Evolutionary conservation across 2,329 filamentous ascomycete genomes (phyloP), one percentile per base, ranked within the genome.

Genomic region (Conoideocrella luteorostrata): DNA sequence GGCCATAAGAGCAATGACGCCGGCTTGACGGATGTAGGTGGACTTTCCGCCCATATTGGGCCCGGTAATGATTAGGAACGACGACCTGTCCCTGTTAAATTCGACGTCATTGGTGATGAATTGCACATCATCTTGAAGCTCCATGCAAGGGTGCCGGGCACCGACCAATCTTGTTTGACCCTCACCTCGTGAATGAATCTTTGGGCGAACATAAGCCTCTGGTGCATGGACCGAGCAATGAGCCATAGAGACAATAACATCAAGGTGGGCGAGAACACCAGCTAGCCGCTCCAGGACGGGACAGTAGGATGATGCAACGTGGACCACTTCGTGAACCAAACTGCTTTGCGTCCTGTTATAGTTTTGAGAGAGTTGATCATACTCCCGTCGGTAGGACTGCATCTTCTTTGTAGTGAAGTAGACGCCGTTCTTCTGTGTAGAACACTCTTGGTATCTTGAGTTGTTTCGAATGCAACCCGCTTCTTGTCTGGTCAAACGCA

Each of bases 1-100:
- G 1, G 93, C 93, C 89, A 98, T 95, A 28, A 98, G 77, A 1
- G 93, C 91, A 47, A 98, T 93, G 42, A 96, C 93, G 24, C 91
- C 93, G 18, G 95, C 94, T 63, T 97, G 93, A 15, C 94, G 86
- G 59, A 98, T 98, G 62, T 96, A 98, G 0, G 91, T 98, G 7
- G 88, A 95, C 69, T 98, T 98, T 55, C 93, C 93, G 54, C 93
- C 94, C 93, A 98, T 98, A 66, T 98, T 98, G 40, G 93, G 93
- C 0, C 93, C 93, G 0, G 91, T 97, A 61, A 97, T 96, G 68
- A 96, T 91, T 30, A 96, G 75, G 66, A 98, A 97, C 3, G 91
- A 89, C 0, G 88, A 95, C 38, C 78, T 74, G 45, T 83, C 82
- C 7, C 89, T 82, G 5, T 79, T 74, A 29, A 98, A 79, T 42